Evolutionary conservation across 176 grass and related monocot species (phyloP).

Genomic region (Oryza glumipatula): DNA sequence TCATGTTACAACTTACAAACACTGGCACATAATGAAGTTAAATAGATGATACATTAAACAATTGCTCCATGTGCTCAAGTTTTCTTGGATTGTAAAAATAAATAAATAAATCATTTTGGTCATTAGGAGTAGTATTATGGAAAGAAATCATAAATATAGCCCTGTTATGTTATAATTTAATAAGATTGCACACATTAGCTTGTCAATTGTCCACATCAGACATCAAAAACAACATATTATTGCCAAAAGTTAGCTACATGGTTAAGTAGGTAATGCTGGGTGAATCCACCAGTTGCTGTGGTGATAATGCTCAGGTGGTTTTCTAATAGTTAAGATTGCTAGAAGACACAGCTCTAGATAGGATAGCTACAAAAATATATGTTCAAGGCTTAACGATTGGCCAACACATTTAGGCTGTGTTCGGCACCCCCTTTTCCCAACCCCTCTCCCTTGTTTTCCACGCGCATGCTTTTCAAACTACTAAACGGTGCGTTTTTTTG

Average conservation of each 20-base stretch:
- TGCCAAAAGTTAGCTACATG: background rate
- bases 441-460: too few species aligned
- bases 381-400: background rate
- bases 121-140: background rate
- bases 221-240: background rate
- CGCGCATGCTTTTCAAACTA: too few species aligned
- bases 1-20: background rate
- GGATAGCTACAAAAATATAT: conserved; percentile 8
- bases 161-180: background rate
- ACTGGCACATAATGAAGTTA: background rate
- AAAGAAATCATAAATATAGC: background rate
- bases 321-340: background rate
- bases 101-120: too few species aligned
- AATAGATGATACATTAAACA: background rate
- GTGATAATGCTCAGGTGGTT: background rate
- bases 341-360: background rate
- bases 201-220: background rate
- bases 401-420: background rate
- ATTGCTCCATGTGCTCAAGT: background rate
- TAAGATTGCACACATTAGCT: background rate
- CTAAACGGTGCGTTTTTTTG: too few species aligned
- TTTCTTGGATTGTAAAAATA: background rate
- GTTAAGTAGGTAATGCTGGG: background rate
- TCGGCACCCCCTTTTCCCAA: too few species aligned
- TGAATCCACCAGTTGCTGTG: background rate